phyloP scores from a whole-genome alignment of 345 rosid genomes.

The Gossypium longicalyx region DNA sequence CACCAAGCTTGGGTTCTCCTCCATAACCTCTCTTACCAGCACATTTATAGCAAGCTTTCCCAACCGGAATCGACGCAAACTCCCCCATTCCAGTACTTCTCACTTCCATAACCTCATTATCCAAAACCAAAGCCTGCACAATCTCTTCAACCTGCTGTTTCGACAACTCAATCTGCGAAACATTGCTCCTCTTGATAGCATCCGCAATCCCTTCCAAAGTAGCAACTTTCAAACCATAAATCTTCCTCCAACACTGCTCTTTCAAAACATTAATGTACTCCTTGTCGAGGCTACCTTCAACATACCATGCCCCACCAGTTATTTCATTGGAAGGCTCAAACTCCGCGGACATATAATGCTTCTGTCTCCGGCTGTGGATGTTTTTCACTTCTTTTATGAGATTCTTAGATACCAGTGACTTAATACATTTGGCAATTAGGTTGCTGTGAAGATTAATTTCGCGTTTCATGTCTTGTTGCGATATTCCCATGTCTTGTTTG shows the following conservation, averaged over 20 bases:
- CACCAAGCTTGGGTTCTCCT: slow-evolving; percentile 42
- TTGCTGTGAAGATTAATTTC: slow-evolving; percentile 34
- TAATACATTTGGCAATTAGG: slow-evolving; percentile 28
- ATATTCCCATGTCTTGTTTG: slow-evolving; percentile 62
- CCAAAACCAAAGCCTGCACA: slow-evolving; percentile 58
- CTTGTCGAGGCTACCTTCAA: slow-evolving; percentile 48
- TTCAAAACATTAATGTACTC: slow-evolving; percentile 42
- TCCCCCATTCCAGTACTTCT: slow-evolving; percentile 61
- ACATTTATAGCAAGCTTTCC: slow-evolving; percentile 49
- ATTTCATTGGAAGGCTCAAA: slow-evolving; percentile 63
- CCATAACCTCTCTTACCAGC: slow-evolving; percentile 22
- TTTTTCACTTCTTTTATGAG: slow-evolving; percentile 40
- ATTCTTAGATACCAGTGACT: background rate
- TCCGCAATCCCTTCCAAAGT: slow-evolving; percentile 48
- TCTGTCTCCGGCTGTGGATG: slow-evolving; percentile 52
- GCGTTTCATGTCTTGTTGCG: slow-evolving; percentile 40
- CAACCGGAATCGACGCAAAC: slow-evolving; percentile 40
- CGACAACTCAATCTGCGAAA: slow-evolving; percentile 25
- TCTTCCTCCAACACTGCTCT: slow-evolving; percentile 30
- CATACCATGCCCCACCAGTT: slow-evolving; percentile 81
- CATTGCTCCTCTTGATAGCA: slow-evolving; percentile 30
- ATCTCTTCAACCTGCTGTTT: slow-evolving; percentile 56
- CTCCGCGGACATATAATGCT: slow-evolving; percentile 53
- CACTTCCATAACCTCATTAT: slow-evolving; percentile 51
- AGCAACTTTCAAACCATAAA: slow-evolving; percentile 33